Evolutionary conservation across 2,329 filamentous ascomycete species (phyloP), one percentile per base, ranked within the genome.

Genomic region (Colletotrichum sp.): DNA sequence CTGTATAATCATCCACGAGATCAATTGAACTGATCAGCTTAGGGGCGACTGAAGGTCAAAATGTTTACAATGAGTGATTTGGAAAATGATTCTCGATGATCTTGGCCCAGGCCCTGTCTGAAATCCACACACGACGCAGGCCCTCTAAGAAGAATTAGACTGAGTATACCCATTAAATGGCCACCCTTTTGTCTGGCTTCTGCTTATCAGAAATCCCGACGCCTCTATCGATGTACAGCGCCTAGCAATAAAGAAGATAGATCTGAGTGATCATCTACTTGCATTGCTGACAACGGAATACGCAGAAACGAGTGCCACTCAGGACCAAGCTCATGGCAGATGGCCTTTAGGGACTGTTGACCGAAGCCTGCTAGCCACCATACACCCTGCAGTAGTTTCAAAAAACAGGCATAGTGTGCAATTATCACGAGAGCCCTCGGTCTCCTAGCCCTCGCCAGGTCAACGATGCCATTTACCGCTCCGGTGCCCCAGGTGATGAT

Each of bases 391-490:
- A 52, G 12, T 21, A 52, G 44, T 80, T 89, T 90, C 65, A 87
- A 79, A 70, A 91, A 91, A 49, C 84, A 84, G 8, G 89, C 83
- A 76, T 90, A 90, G 78, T 91, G 84, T 4, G 88, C 89, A 15
- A 92, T 70, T 49, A 91, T 88, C 67, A 91, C 77, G 1, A 91
- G 82, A 5, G 89, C 86, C 34, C 87, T 85, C 1, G 88, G 87
- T 3, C 85, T 84, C 59, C 80, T 82, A 28, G 85, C 77, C 24
- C 85, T 83, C 2, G 85, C 85, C 15, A 90, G 81, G 2, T 86
- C 82, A 65, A 90, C 80, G 71, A 91, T 88, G 8, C 77, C 75
- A 1, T 79, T 79, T 9, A 88, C 44, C 4, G 44, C 3, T 4
- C 10, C 44, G n/a, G 44, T 52, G 6, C 44, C 44, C 44, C 44